Evolutionary conservation across 2,329 filamentous ascomycete species (phyloP).

Genomic region (Botrytis galanthina): DNA sequence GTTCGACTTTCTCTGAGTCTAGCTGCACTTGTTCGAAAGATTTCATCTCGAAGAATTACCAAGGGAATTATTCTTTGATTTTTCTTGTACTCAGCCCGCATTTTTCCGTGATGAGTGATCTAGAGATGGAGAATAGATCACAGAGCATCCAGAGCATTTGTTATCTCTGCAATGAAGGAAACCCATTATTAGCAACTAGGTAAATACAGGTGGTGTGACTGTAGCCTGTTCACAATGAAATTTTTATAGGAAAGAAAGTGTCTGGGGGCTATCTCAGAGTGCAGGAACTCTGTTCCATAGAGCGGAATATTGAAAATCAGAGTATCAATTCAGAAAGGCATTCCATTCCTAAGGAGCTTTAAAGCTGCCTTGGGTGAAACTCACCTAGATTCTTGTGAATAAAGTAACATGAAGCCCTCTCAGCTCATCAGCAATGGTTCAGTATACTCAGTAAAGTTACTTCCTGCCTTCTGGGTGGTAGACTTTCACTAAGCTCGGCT

Average conservation of each 20-base stretch:
- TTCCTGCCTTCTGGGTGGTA: not conserved
- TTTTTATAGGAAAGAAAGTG: not conserved
- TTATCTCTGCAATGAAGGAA: not conserved
- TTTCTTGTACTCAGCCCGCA: not conserved
- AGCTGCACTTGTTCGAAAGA: fast-evolving
- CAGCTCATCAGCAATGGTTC: not conserved
- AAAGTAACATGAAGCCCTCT: fast-evolving
- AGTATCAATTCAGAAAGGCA: not conserved
- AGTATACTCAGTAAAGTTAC: not conserved
- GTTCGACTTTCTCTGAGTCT: not conserved
- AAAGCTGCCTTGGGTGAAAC: not conserved
- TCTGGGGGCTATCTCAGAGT: not conserved
- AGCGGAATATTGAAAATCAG: not conserved
- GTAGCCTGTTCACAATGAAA: not conserved
- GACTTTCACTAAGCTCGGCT: not conserved
- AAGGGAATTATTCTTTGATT: not conserved
- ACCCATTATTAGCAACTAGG: not conserved
- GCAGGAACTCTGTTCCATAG: not conserved
- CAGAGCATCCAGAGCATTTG: not conserved
- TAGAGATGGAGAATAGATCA: not conserved
- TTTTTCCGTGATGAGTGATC: fast-evolving
- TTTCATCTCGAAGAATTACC: not conserved
- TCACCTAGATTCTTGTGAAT: not conserved
- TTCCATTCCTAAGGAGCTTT: fast-evolving
- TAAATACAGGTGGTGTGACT: not conserved